Base-by-base conservation (phyloP, 1,284 basidiomycete species). In the Malassezia equina region DNA sequence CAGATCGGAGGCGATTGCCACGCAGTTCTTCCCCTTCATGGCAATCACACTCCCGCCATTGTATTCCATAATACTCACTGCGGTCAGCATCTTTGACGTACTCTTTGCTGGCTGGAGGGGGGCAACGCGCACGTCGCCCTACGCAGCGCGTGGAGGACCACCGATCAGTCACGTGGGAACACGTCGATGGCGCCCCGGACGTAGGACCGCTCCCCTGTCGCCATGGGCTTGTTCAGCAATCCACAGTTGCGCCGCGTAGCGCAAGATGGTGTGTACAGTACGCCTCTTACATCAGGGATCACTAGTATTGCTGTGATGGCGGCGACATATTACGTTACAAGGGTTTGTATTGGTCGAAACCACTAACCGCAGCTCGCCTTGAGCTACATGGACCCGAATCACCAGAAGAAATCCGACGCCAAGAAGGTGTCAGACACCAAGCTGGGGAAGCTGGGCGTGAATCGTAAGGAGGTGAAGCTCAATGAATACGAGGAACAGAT, bases 11-110 rank as follows among this genome's bases (percentile, higher is more conserved):
- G 94, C 94, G 77, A 99, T 98, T 54, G 93, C 94, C 56, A 99
- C 94, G 76, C 94, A 99, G 72, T 91, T 88, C 79, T 96, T 96
- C 62, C 94, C 94, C 60, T 86, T 86, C 90, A 98, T 98, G 78
- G 94, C 94, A 77, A 99, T 83, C 69, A 94, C 89, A 77, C 90
- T 94, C 78, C 94, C 94, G 78, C 89, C 89, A 80, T 91, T 91
- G 65, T 84, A 81, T 78, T 88, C 81, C 85, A 73, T 69, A 45
- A 70, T 66, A 57, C 65, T 68, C 71, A 71, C 69, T 51, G 32
- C 63, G n/a, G 39, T 56, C 27, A 56, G 54, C 34, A 2, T 17
- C 39, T 8, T 15, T 21, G 24, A 49, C 52, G n/a, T 45, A 54
- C 52, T 54, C 42, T 53, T 53, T 32, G 15, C 34, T n/a, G n/a